These are phyloP conservation scores for Penicillium paradoxum DNA, from an alignment of 495 filamentous ascomycete genomes.

Conservation along the genomic window DNA sequence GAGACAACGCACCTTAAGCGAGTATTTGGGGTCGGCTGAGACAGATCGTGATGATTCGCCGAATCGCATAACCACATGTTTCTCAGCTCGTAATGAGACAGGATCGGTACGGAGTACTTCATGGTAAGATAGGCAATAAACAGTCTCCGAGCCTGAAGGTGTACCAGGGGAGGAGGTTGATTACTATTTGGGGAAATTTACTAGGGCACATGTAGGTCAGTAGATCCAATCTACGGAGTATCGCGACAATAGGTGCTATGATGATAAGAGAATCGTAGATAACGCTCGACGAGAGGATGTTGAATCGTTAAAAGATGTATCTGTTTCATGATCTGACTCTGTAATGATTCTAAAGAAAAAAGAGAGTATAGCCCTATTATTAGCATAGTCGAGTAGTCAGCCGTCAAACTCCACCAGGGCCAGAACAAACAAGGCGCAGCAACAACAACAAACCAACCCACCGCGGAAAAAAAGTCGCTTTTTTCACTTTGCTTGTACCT, in stretches of 20 bases:
- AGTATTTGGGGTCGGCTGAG: not conserved
- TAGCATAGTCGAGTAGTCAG: slow-evolving; percentile 10
- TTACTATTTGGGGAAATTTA: not conserved
- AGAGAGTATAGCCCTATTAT: not conserved
- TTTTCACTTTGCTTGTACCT: not conserved
- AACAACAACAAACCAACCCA: slow-evolving; percentile 9
- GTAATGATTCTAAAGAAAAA: not conserved
- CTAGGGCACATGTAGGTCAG: too few species aligned
- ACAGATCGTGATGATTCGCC: not conserved
- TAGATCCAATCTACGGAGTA: too few species aligned
- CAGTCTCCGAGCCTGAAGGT: not conserved
- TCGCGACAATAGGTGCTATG: too few species aligned
- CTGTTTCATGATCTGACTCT: not conserved
- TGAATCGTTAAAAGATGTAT: too few species aligned
- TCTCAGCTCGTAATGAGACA: not conserved
- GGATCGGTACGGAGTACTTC: not conserved
- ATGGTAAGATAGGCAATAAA: not conserved
- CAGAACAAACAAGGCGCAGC: slow-evolving; percentile 30
- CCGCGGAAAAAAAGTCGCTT: slow-evolving; percentile 1
- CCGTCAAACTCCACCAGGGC: slow-evolving; percentile 18
- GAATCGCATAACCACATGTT: not conserved
- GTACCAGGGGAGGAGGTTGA: not conserved
- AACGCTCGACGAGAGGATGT: too few species aligned
- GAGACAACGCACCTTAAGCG: slow-evolving; percentile 10
- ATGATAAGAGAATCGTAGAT: too few species aligned